These are phyloP conservation scores for Dalechampia spathulata DNA, from an alignment of 441 rosid genomes.

Conservation along the genomic window DNA sequence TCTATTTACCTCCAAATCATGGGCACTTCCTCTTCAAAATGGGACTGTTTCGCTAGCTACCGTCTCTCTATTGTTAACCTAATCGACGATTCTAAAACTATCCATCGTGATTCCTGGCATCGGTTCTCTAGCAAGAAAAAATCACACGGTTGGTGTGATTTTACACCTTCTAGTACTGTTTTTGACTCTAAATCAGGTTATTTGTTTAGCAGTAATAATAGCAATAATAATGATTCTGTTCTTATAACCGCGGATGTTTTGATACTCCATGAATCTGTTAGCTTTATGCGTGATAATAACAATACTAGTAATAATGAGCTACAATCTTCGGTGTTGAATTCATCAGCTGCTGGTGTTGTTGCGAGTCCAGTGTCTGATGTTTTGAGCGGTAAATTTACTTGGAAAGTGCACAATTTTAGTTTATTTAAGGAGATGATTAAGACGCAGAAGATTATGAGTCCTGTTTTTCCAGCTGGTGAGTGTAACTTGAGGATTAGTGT, in stretches of 20 bases:
- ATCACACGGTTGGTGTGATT: constrained; percentile 99
- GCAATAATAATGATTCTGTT: constrained; percentile 54
- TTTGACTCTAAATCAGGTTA: constrained; percentile 83
- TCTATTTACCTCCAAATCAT: constrained; percentile 92
- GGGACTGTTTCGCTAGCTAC: constrained; percentile 99
- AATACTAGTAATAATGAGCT: constrained; percentile 37
- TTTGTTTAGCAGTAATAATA: constrained; percentile 25
- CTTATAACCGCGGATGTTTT: constrained; percentile 85
- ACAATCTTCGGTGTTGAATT: constrained; percentile 30
- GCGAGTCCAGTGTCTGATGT: constrained; percentile 71
- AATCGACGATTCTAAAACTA: constrained; percentile 76
- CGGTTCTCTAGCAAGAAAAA: constrained; percentile 90
- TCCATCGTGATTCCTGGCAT: constrained; percentile 98
- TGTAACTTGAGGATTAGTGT: constrained; percentile 94
- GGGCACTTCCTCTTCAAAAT: constrained; percentile 77
- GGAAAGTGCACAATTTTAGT: constrained; percentile 98
- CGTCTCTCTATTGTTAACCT: constrained; percentile 77
- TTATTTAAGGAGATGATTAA: constrained; percentile 94
- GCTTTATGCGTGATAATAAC: constrained; percentile 66
- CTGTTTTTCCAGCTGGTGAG: constrained; percentile 96
- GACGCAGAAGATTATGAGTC: constrained; percentile 98
- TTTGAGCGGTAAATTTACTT: constrained; percentile 85
- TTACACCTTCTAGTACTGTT: constrained; percentile 77
- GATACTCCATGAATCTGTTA: constrained; percentile 76
- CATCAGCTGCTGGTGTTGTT: constrained; percentile 31